These are phyloP conservation scores for Solanum hybrid DNA, from an alignment of 305 asterid species.

Conservation along the genomic window DNA sequence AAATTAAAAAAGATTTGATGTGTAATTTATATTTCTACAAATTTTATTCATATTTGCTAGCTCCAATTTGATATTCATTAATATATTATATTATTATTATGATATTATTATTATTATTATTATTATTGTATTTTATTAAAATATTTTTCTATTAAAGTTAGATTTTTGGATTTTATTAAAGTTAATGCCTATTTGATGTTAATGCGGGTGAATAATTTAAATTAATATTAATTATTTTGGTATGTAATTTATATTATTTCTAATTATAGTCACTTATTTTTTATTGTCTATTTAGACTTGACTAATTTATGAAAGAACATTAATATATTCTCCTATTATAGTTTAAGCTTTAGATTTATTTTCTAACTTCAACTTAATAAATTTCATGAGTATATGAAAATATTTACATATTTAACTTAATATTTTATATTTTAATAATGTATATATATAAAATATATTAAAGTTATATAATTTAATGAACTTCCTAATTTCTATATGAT, in stretches of 20 bases:
- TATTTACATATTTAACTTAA: neutral
- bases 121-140: too few relatives aligned
- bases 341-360: too few relatives aligned
- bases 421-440: neutral
- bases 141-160: neutral
- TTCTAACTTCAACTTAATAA: neutral
- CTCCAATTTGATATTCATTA: neutral
- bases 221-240: neutral
- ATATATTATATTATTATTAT: too few relatives aligned
- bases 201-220: too few relatives aligned
- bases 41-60: neutral
- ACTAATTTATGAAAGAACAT: neutral
- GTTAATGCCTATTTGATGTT: neutral
- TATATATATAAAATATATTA: neutral
- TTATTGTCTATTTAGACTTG: neutral
- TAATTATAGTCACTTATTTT: neutral
- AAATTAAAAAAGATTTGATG: too few relatives aligned
- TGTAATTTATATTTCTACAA: neutral
- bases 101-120: too few relatives aligned
- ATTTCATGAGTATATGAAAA: neutral
- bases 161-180: neutral
- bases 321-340: neutral
- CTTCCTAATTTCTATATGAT: neutral
- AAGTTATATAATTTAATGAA: neutral
- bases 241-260: neutral